Base-by-base conservation (phyloP, 164 flowering plant genomes). In the Platanus orientalis region DNA sequence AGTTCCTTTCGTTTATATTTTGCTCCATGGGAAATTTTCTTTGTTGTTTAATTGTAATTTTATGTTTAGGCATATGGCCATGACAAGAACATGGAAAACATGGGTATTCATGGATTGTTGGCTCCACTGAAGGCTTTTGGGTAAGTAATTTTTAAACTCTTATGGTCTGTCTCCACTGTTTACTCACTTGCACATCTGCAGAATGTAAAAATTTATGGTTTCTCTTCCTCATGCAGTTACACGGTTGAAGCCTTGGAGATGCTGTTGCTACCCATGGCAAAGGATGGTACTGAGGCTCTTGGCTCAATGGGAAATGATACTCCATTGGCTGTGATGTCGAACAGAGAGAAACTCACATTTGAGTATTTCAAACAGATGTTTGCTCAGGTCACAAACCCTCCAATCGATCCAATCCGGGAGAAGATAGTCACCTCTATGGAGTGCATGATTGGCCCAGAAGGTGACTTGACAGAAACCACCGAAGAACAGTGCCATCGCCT, bases 291-390 rank as follows among this genome's bases (percentile, higher is more conserved):
- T 25, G 99, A 95, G 75, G 94, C 99, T 39, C 97, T 95, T 71
- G 99, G 99, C 39, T 95, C 99, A 4, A 95, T 95, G 99, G 99
- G 99, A 59, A 95, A 95, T 73, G 99, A 95, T 78, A 70, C 97
- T 58, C 97, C 99, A 25, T 76, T 95, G 79, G 99, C 99, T 57
- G 98, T 95, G 39, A 90, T 95, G 98, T 95, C 99, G 32, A 77
- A 90, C 77, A 79, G 98, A 61, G 97, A 84, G 76, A 95, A 92
- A 64, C 89, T 95, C 36, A 80, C 90, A 14, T 95, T 92, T 75
- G 97, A 95, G 72, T 95, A 95, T 75, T 95, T 95, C 78, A 95
- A 95, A 80, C 99, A 95, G 79, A 90, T 95, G 99, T 92, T 95
- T 84, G 99, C 99, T 70, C 99, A 95, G 77, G 99, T 95, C 24